Evolutionary conservation across 805 yeast species (phyloP).

Genomic region (Nakazawaea anatomiae): DNA sequence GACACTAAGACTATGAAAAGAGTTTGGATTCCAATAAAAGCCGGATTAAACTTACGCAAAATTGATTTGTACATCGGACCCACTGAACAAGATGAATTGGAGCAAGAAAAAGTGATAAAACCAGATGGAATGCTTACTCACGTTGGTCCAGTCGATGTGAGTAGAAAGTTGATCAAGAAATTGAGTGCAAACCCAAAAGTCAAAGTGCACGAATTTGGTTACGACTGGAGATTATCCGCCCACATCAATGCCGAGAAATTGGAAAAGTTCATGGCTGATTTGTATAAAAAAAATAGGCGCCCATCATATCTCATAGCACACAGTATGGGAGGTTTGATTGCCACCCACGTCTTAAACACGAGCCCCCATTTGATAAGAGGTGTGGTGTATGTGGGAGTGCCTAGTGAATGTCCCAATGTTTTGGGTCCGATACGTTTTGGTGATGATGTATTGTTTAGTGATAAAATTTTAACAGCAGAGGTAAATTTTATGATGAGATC

Average conservation of each 20-base stretch:
- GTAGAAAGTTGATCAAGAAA: slow-evolving; percentile 52
- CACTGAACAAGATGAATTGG: slow-evolving; percentile 57
- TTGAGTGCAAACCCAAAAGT: slow-evolving; percentile 52
- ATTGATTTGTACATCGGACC: slow-evolving; percentile 74
- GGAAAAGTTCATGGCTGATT: slow-evolving; percentile 35
- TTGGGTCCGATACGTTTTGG: slow-evolving; percentile 82
- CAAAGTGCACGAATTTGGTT: slow-evolving; percentile 71
- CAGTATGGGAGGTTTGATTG: slow-evolving; percentile 90
- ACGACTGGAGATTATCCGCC: slow-evolving; percentile 84
- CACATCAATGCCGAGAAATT: slow-evolving; percentile 50
- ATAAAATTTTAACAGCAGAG: slow-evolving; percentile 70
- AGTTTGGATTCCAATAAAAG: slow-evolving; percentile 83
- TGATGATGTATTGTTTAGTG: slow-evolving; percentile 72
- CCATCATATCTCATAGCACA: slow-evolving; percentile 77
- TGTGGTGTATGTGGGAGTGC: slow-evolving; percentile 75
- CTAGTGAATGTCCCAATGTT: slow-evolving; percentile 78
- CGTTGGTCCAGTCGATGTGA: slow-evolving; percentile 83
- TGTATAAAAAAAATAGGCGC: slow-evolving; percentile 42
- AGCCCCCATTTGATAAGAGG: slow-evolving; percentile 70
- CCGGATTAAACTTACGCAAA: slow-evolving; percentile 70
- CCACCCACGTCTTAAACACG: slow-evolving; percentile 71
- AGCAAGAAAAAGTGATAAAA: slow-evolving; percentile 44
- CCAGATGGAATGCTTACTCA: slow-evolving; percentile 78
- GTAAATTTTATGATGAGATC: slow-evolving; percentile 87
- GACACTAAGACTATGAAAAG: slow-evolving; percentile 59